phyloP scores from a whole-genome alignment of 306 rosid genomes.

The Dryas drummondii region DNA sequence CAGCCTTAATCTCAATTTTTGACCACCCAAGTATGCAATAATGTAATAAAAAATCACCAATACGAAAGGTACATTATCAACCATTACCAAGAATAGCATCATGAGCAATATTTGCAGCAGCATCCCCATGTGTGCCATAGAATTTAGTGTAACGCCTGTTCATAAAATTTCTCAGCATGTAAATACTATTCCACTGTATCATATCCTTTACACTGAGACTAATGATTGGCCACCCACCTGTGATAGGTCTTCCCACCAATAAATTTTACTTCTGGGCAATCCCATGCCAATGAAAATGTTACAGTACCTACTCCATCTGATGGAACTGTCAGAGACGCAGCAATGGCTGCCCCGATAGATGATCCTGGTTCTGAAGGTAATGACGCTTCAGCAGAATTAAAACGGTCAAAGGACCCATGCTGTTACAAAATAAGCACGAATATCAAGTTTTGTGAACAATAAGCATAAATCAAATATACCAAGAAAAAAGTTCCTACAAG shows the following conservation, averaged over 20 bases:
- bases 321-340: slow-evolving; percentile 81
- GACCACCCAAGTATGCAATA: background rate
- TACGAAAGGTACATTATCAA: slow-evolving; percentile 3
- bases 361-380: slow-evolving; percentile 77
- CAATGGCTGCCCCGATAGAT: slow-evolving; percentile 92
- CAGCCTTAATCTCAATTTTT: slow-evolving; percentile 17
- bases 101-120: slow-evolving; percentile 83
- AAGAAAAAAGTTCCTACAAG: background rate
- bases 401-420: slow-evolving; percentile 83
- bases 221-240: slow-evolving; percentile 55
- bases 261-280: slow-evolving; percentile 83
- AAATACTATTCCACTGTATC: slow-evolving; percentile 16
- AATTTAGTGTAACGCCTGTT: slow-evolving; percentile 92
- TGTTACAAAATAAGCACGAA: slow-evolving; percentile 32
- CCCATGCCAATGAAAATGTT: slow-evolving; percentile 96
- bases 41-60: background rate
- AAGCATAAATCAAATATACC: background rate
- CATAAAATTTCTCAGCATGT: slow-evolving; percentile 31
- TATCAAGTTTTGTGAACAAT: slow-evolving; percentile 14
- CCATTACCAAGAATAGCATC: slow-evolving; percentile 81
- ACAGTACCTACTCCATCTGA: slow-evolving; percentile 55
- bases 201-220: slow-evolving; percentile 16
- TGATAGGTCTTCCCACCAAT: slow-evolving; percentile 56
- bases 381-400: slow-evolving; percentile 42
- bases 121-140: slow-evolving; percentile 71